Percentiles rank a stretch among this genome's conserved stretches.
These are phyloP conservation scores for Trichoderma atrobrunneum DNA, from an alignment of 2,329 filamentous ascomycete species.

Conservation along the genomic window DNA sequence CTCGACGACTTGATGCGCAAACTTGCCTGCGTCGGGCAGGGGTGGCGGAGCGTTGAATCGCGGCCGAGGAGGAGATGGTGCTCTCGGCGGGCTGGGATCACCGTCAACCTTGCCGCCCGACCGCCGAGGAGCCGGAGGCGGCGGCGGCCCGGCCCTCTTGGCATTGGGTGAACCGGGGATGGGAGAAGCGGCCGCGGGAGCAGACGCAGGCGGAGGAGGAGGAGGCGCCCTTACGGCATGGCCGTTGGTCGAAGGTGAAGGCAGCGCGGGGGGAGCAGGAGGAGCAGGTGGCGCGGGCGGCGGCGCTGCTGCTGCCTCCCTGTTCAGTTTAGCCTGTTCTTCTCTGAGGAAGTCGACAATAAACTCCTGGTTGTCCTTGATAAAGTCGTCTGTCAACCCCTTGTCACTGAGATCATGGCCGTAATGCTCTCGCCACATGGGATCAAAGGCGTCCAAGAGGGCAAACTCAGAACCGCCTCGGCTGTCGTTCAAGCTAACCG, in stretches of 20 bases:
- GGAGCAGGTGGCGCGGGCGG: conserved; percentile 11
- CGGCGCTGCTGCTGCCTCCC: conserved; percentile 13
- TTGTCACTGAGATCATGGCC: conserved; percentile 61
- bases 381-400: conserved; percentile 64
- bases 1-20: conserved; percentile 53
- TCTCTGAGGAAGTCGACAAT: conserved; percentile 63
- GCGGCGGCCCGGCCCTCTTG: conserved; percentile 31
- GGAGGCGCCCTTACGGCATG: conserved; percentile 36
- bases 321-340: conserved; percentile 45
- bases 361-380: conserved; percentile 66
- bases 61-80: conserved; percentile 55
- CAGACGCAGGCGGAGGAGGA: conserved; percentile 30
- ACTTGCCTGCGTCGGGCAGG: conserved; percentile 85
- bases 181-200: background rate
- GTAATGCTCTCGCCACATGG: conserved; percentile 63
- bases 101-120: conserved; percentile 55
- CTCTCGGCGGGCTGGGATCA: conserved; percentile 69
- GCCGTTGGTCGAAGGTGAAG: conserved; percentile 33
- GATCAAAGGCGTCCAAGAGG: conserved; percentile 62
- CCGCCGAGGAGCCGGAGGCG: conserved; percentile 54
- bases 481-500: conserved; percentile 46
- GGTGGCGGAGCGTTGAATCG: conserved; percentile 84
- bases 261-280: conserved; percentile 23
- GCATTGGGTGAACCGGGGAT: conserved; percentile 13
- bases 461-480: conserved; percentile 55